These are phyloP conservation scores for Tranzscheliella williamsii DNA, from an alignment of 1,284 basidiomycete genomes.

Conservation along the genomic window DNA sequence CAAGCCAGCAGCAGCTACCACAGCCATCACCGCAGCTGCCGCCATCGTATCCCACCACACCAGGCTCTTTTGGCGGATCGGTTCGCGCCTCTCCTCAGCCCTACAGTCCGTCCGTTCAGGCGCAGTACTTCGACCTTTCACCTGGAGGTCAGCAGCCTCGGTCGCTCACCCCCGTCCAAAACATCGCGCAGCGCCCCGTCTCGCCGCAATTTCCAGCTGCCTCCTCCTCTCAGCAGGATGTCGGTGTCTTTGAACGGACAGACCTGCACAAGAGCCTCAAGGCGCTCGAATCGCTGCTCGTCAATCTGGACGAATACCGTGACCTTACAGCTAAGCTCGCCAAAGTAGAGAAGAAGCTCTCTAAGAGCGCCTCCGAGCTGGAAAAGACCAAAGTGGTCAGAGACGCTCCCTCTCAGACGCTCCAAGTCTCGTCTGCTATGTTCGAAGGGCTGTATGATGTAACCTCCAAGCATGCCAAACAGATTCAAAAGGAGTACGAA, in stretches of 20 bases:
- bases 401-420: constrained; percentile 46
- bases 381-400: constrained; percentile 46
- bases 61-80: neutral
- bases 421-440: constrained; percentile 39
- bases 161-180: constrained; percentile 1
- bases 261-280: constrained; percentile 58
- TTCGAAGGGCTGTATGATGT: constrained; percentile 52
- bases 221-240: neutral
- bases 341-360: constrained; percentile 55
- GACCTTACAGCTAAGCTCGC: constrained; percentile 47
- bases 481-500: constrained; percentile 57
- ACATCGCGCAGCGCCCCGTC: neutral
- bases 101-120: constrained; percentile 14
- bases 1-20: constrained; percentile 1
- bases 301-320: constrained; percentile 57
- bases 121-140: constrained; percentile 31
- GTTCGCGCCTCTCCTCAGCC: constrained; percentile 16
- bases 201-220: neutral
- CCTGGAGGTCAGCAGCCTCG: neutral
- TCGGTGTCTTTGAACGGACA: constrained; percentile 39
- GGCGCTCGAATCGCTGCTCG: constrained; percentile 51
- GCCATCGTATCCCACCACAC: neutral
- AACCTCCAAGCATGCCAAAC: constrained; percentile 49
- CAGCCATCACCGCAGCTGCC: constrained; percentile 4
- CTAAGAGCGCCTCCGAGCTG: constrained; percentile 47